A percentile compares a stretch with the other conserved stretches of the same genome.
These are phyloP conservation scores for Gypsophila paniculata DNA, from an alignment of 179 eudicot species.

Conservation along the genomic window DNA sequence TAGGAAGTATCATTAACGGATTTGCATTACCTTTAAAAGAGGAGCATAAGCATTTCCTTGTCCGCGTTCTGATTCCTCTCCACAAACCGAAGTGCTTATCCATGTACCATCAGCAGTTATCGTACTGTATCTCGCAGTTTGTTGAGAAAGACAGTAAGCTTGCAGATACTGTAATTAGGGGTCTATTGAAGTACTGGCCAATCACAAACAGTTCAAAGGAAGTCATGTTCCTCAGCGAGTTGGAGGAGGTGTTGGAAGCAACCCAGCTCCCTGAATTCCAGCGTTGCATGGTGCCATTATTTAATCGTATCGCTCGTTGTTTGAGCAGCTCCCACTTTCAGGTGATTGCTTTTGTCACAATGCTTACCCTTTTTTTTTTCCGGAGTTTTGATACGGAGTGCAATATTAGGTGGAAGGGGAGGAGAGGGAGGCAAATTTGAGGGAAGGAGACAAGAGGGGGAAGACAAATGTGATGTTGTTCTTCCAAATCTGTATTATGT, in stretches of 20 bases:
- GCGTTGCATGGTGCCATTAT: slow-evolving; percentile 58
- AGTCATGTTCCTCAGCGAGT: slow-evolving; percentile 55
- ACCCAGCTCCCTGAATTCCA: slow-evolving; percentile 59
- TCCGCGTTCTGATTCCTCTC: slow-evolving; percentile 53
- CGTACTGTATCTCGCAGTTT: slow-evolving; percentile 60
- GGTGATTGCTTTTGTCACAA: slow-evolving; percentile 29
- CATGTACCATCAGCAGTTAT: slow-evolving; percentile 60
- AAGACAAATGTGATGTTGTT: no score
- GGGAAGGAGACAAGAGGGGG: no score
- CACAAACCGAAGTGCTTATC: slow-evolving; percentile 57
- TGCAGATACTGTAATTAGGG: slow-evolving; percentile 57
- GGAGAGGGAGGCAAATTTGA: no score
- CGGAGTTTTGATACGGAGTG: background rate
- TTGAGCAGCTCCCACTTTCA: slow-evolving; percentile 50
- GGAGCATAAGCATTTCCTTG: slow-evolving; percentile 58
- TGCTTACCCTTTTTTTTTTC: slow-evolving; percentile 1
- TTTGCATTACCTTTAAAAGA: slow-evolving; percentile 66
- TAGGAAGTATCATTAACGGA: slow-evolving; percentile 61
- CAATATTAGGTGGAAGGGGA: background rate
- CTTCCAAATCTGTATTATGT: no score
- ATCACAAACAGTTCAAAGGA: slow-evolving; percentile 66
- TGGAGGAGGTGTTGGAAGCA: slow-evolving; percentile 64
- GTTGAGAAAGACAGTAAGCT: slow-evolving; percentile 67
- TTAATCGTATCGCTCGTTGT: slow-evolving; percentile 43
- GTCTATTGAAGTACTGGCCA: slow-evolving; percentile 63